Evolutionary conservation across 1,139 yeast genomes (phyloP).

Genomic region (Suhomyces maxii): DNA sequence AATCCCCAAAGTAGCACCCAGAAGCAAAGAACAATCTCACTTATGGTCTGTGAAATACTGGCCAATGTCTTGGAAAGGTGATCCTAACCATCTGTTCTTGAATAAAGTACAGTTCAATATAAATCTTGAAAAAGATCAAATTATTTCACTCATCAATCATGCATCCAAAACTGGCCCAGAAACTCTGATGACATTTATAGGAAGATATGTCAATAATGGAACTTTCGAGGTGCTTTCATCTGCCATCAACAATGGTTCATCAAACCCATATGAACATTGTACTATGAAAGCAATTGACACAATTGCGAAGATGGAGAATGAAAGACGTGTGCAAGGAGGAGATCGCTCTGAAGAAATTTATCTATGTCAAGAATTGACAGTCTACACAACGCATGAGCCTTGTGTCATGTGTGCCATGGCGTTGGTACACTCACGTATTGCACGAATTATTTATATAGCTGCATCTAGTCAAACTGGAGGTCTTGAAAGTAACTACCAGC

Average conservation of each 20-base stretch:
- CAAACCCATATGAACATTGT: slow-evolving; percentile 65
- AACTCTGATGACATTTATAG: slow-evolving; percentile 26
- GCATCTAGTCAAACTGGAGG: slow-evolving; percentile 39
- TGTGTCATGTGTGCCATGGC: slow-evolving; percentile 99
- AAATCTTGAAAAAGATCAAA: slow-evolving; percentile 37
- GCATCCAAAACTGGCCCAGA: neutral
- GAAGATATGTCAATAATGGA: slow-evolving; percentile 15
- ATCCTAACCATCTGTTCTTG: slow-evolving; percentile 75
- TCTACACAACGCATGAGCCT: slow-evolving; percentile 92
- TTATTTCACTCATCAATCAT: slow-evolving; percentile 30
- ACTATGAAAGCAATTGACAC: slow-evolving; percentile 67
- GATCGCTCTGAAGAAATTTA: slow-evolving; percentile 34
- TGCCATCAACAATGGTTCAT: slow-evolving; percentile 21
- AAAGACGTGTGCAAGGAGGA: slow-evolving; percentile 22
- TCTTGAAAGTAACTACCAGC: slow-evolving; percentile 67
- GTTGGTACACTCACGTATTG: slow-evolving; percentile 82
- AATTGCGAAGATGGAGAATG: slow-evolving; percentile 54
- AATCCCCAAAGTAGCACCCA: slow-evolving; percentile 57
- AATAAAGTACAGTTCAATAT: slow-evolving; percentile 53
- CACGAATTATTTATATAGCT: slow-evolving; percentile 62
- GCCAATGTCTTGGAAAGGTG: slow-evolving; percentile 95
- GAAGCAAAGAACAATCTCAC: slow-evolving; percentile 59
- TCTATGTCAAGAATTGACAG: slow-evolving; percentile 72
- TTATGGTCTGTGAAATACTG: slow-evolving; percentile 70
- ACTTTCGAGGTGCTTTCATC: slow-evolving; percentile 21